phyloP scores from a whole-genome alignment of 2,329 filamentous ascomycete genomes.

The Aspergillus texensis region DNA sequence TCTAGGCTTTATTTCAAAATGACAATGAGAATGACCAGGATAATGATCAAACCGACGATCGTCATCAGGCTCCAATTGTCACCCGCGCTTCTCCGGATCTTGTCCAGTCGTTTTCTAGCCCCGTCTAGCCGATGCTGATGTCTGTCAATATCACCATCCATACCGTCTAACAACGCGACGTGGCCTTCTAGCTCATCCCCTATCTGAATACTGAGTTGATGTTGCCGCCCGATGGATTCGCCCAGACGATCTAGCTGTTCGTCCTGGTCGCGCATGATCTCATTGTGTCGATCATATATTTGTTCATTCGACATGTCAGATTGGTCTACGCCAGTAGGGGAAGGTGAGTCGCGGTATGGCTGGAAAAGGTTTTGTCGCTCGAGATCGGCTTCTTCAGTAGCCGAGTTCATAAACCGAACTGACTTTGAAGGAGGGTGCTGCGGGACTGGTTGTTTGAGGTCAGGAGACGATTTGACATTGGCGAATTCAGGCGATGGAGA shows the following conservation, averaged over 20 bases:
- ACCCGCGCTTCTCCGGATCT: conserved; percentile 71
- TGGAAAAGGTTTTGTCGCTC: conserved; percentile 64
- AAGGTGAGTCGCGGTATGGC: conserved; percentile 60
- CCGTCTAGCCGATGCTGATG: conserved; percentile 76
- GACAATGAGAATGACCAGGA: conserved; percentile 79
- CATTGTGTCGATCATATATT: conserved; percentile 80
- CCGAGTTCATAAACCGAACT: conserved; percentile 81
- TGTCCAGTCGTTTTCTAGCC: conserved; percentile 71
- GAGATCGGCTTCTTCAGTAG: conserved; percentile 54
- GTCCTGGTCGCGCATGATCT: conserved; percentile 85
- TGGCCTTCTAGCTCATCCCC: conserved; percentile 94
- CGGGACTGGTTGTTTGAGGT: conserved; percentile 46
- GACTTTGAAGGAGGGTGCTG: conserved; percentile 62
- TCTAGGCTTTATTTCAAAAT: conserved; percentile 66
- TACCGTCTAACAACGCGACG: conserved; percentile 83
- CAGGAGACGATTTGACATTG: conserved; percentile 55
- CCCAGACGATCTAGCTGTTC: conserved; percentile 87
- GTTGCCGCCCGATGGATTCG: conserved; percentile 82
- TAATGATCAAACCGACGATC: conserved; percentile 78
- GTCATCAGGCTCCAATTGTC: conserved; percentile 87
- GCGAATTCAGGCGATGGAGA: conserved; percentile 57
- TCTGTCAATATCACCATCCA: conserved; percentile 79
- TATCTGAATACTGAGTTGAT: conserved; percentile 93
- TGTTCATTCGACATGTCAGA: conserved; percentile 74
- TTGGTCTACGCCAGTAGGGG: conserved; percentile 52